Conservation (phyloP, 495 filamentous ascomycete species). For the Aspergillus heteromorphus region DNA sequence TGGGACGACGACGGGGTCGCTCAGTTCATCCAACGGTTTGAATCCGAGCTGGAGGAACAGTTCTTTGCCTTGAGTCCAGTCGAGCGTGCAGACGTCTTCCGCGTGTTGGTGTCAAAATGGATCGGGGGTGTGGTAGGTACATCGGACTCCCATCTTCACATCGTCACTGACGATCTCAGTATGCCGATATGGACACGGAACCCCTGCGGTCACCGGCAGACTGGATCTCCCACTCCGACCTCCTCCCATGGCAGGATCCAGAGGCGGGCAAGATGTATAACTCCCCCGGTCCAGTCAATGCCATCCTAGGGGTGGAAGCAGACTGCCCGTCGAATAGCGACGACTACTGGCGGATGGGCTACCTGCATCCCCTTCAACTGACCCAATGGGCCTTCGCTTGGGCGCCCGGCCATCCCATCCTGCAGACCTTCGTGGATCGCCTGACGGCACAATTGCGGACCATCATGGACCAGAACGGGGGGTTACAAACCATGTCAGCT, state of each 20-base stretch:
- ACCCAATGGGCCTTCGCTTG: conserved; percentile 19
- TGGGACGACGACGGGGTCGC: conserved; percentile 15
- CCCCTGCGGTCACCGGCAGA: conserved; percentile 4
- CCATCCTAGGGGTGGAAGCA: conserved; percentile 18
- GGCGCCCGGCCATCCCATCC: conserved; percentile 10
- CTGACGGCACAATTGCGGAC: too few species aligned
- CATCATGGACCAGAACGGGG: too few species aligned
- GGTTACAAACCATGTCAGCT: not conserved
- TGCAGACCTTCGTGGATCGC: conserved; percentile 7
- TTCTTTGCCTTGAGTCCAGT: conserved; percentile 11
- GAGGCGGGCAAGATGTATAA: conserved; percentile 1
- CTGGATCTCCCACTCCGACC: conserved; percentile 8
- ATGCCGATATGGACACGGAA: conserved; percentile 18
- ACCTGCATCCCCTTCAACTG: conserved; percentile 12
- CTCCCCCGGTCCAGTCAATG: conserved; percentile 1
- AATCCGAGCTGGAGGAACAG: conserved; percentile 1
- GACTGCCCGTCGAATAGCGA: conserved; percentile 10
- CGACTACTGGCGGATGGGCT: conserved; percentile 18
- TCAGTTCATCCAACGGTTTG: conserved; percentile 8
- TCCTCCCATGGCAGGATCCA: conserved; percentile 12
- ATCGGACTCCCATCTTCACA: not conserved
- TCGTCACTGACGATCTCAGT: conserved; percentile 4
- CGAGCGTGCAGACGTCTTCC: conserved; percentile 16
- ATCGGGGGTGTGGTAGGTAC: conserved; percentile 16
- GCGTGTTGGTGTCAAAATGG: conserved; percentile 16